A percentile compares a stretch with the other conserved stretches of the same genome.
These are phyloP conservation scores for Solanum okadae DNA, from an alignment of 257 asterid genomes.

Conservation along the genomic window DNA sequence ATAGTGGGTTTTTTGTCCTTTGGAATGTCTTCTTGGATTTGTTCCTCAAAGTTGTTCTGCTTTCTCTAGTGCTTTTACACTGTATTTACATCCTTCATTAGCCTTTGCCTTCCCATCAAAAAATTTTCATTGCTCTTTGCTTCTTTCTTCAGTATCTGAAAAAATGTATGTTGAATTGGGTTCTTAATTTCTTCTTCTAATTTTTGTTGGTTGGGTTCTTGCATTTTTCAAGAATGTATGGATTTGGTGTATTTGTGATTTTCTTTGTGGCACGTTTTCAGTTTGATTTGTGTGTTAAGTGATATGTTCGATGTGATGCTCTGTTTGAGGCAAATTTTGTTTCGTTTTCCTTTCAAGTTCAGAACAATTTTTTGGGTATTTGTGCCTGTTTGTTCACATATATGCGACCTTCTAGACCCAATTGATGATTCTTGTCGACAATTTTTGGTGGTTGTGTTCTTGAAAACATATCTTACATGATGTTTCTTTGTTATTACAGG, in stretches of 20 bases:
- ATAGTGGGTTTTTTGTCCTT: conserved; percentile 2
- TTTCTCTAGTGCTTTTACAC: conserved; percentile 11
- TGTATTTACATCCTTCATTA: conserved; percentile 3
- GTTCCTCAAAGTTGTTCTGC: conserved; percentile 7
- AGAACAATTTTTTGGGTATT: conserved; percentile 30
- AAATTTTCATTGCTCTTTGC: not conserved
- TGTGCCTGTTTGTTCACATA: conserved; percentile 32
- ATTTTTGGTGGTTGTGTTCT: conserved; percentile 23
- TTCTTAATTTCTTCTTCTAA: not conserved
- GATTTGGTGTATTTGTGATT: not conserved
- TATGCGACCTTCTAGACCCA: conserved; percentile 17
- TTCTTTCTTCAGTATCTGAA: not conserved
- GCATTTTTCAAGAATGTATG: not conserved
- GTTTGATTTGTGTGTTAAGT: conserved; percentile 8
- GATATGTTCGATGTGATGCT: conserved; percentile 24
- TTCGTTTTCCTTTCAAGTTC: conserved; percentile 13
- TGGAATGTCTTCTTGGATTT: conserved; percentile 18
- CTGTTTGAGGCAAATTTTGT: conserved; percentile 5
- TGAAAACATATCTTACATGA: conserved; percentile 31
- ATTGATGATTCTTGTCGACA: not conserved
- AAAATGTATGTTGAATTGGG: not conserved
- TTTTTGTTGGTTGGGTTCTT: conserved; percentile 1
- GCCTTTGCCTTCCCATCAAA: not conserved
- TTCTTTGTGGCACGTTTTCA: conserved; percentile 2
- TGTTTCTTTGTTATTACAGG: conserved; percentile 47